Evolutionary conservation across 1,284 basidiomycete species (phyloP), one percentile per base, ranked within the genome.

Genomic region (Heliocybe sulcata): DNA sequence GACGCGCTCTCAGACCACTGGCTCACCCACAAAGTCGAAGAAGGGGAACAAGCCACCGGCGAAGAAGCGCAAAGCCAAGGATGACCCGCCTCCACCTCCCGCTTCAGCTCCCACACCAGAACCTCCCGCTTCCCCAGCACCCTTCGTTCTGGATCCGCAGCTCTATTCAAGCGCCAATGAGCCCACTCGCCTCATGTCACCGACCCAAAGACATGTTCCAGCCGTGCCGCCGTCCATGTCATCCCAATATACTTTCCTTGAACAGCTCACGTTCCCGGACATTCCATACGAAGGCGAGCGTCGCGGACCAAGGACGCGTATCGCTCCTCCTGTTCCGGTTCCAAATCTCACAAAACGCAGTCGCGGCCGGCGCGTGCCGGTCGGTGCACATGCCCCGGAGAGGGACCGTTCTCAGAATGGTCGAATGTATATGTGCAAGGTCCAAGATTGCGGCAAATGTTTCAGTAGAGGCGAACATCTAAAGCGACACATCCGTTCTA

Each of bases 381-480:
- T 77, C 16, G 61, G 68, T 42, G 61, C 68, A 42, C 54, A 59
- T 55, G 45, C 60, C 35, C 22, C 57, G 55, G 65, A 67, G 50
- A 59, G 66, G 57, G 65, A 72, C 56, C 68, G 73, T 22, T 22
- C 38, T 19, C 38, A 61, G 38, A 75, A 72, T 61, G 75, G 74
- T 68, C 81, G 62, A 65, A 77, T 61, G 31, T 85, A 87, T 61
- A 69, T 81, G 1, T 90, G 87, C 66, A 77, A 77, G 55, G 85
- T 87, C 12, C 74, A 81, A 53, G 81, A 77, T 1, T 90, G 87
- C 64, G 81, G 79, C 25, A 90, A 89, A 65, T 81, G 80, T 55
- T 92, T 92, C 68, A 77, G 77, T 59, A 79, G 89, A 33, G 81
- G 82, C 8, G 87, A 90, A 61, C 90, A 92, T 67, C 75, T 92